Conservation (phyloP, 345 rosid species). For the Nephelium lappaceum region DNA sequence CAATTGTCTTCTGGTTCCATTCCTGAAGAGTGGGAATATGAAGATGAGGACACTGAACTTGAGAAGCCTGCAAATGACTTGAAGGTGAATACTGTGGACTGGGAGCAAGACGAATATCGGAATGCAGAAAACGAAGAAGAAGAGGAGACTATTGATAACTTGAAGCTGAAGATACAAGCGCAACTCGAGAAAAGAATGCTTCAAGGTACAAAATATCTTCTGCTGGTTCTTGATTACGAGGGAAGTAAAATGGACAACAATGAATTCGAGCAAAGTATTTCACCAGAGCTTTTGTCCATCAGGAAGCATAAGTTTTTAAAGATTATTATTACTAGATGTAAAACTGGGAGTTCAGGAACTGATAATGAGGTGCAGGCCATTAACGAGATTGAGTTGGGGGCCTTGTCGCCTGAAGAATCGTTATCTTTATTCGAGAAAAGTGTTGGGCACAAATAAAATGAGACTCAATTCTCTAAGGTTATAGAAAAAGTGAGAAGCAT, state of each 20-base stretch:
- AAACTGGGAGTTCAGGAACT: not conserved
- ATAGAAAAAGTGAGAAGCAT: constrained; percentile 10
- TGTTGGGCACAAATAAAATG: not conserved
- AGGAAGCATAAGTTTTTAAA: not conserved
- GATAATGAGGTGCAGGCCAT: not conserved
- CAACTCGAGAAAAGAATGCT: constrained; percentile 5
- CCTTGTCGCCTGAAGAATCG: not conserved
- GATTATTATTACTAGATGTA: constrained; percentile 30
- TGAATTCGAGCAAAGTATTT: not conserved
- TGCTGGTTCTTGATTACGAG: constrained; percentile 52
- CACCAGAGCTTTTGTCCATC: not conserved
- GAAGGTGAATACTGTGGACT: not conserved
- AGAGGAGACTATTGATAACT: constrained; percentile 26
- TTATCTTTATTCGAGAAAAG: constrained; percentile 10
- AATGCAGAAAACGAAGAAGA: constrained; percentile 18
- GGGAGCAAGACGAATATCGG: constrained; percentile 23
- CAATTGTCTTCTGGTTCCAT: constrained; percentile 36
- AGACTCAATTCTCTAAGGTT: not conserved
- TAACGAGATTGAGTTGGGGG: not conserved
- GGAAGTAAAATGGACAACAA: constrained; percentile 15
- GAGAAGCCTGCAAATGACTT: not conserved
- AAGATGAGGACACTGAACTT: constrained; percentile 14
- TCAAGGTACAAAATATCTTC: constrained; percentile 16
- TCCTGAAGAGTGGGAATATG: constrained; percentile 37
- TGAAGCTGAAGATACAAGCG: not conserved